phyloP scores from a whole-genome alignment of 2,329 filamentous ascomycete species.

The Clonostachys sp. region DNA sequence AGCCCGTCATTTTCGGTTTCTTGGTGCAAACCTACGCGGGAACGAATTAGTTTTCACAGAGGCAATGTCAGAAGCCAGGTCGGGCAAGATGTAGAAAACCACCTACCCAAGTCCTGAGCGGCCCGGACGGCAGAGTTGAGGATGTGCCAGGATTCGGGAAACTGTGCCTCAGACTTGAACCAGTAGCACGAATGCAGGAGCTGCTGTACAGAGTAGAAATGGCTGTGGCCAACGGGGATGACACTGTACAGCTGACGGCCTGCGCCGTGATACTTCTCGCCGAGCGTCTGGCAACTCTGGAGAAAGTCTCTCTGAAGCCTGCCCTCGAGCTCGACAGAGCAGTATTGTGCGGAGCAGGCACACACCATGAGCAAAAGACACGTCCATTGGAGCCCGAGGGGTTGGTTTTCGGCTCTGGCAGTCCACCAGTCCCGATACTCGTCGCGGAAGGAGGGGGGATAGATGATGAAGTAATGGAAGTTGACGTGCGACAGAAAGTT shows the following conservation, averaged over 20 bases:
- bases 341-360: slow-evolving; percentile 27
- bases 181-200: slow-evolving; percentile 29
- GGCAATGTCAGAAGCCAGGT: no score
- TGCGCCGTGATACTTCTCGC: slow-evolving; percentile 23
- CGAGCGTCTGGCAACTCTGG: slow-evolving; percentile 16
- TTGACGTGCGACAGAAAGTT: slow-evolving; percentile 30
- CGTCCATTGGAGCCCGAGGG: slow-evolving; percentile 29
- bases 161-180: slow-evolving; percentile 27
- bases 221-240: slow-evolving; percentile 22
- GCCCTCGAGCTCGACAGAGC: slow-evolving; percentile 17
- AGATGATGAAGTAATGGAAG: slow-evolving; percentile 31
- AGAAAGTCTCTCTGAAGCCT: slow-evolving; percentile 23
- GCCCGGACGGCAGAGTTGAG: slow-evolving; percentile 25
- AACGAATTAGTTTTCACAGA: neutral
- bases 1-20: slow-evolving; percentile 16
- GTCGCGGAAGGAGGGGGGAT: slow-evolving; percentile 24
- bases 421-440: slow-evolving; percentile 29
- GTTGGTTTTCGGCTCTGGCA: slow-evolving; percentile 15
- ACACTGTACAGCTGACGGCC: slow-evolving; percentile 22
- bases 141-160: slow-evolving; percentile 29
- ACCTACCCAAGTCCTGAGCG: slow-evolving; percentile 26
- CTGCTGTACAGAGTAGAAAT: slow-evolving; percentile 25
- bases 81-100: neutral
- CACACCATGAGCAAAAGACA: slow-evolving; percentile 29
- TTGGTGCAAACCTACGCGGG: slow-evolving; percentile 19